Conservation (phyloP, 192 early-diverging fungal genomes). For the Linnemannia elongata region DNA sequence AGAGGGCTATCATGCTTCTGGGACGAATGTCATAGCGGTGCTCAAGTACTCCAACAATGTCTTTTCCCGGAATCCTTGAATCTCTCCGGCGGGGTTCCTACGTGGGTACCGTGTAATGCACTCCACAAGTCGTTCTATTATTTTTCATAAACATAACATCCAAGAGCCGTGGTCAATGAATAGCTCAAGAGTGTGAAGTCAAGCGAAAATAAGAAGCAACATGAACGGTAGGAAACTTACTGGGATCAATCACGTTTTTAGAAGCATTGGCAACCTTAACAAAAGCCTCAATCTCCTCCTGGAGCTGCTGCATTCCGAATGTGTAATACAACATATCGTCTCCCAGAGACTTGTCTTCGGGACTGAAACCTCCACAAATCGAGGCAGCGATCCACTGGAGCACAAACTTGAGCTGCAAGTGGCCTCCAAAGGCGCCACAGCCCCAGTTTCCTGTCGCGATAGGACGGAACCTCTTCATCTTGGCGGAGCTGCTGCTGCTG, state of each 20-base stretch:
- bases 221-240: neutral
- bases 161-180: neutral
- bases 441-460: constrained; percentile 58
- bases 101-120: constrained; percentile 43
- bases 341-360: neutral
- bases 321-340: constrained; percentile 46
- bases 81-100: constrained; percentile 30
- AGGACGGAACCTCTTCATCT: constrained; percentile 4
- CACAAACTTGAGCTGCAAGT: constrained; percentile 54
- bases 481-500: neutral
- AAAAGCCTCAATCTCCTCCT: constrained; percentile 40
- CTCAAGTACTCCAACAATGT: constrained; percentile 38
- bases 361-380: constrained; percentile 19
- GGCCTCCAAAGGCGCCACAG: constrained; percentile 56
- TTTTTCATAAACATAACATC: neutral
- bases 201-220: neutral
- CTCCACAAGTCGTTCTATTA: constrained; percentile 38
- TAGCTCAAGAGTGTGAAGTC: neutral
- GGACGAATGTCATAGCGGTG: constrained; percentile 28
- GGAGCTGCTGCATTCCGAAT: constrained; percentile 41
- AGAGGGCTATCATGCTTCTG: neutral
- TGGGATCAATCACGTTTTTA: constrained; percentile 26
- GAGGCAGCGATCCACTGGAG: constrained; percentile 55
- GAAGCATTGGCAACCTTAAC: constrained; percentile 22
- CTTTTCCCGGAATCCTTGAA: constrained; percentile 47